Conservation (phyloP, 768 basidiomycete genomes). For the Postia placenta region DNA sequence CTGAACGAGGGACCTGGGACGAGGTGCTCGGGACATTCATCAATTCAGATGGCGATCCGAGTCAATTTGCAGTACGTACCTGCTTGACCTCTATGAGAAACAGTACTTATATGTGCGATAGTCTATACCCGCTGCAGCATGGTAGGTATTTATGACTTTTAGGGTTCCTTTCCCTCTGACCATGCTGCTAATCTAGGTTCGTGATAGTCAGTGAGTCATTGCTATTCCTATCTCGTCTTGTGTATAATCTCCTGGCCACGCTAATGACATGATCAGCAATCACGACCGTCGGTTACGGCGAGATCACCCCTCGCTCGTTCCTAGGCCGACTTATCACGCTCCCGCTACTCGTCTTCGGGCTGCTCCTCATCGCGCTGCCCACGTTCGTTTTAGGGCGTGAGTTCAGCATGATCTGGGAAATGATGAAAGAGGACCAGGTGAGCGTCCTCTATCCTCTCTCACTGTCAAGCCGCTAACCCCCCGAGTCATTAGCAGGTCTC, state of each 20-base stretch:
- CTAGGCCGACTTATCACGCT: conserved; percentile 83
- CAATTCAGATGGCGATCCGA: conserved; percentile 78
- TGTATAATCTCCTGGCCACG: background rate
- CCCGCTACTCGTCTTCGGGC: conserved; percentile 81
- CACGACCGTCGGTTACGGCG: conserved; percentile 87
- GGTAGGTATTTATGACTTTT: conserved; percentile 39
- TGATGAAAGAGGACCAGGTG: conserved; percentile 53
- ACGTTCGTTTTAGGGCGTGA: conserved; percentile 90
- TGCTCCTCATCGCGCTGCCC: conserved; percentile 85
- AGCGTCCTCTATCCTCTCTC: background rate
- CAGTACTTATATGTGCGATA: conserved; percentile 16
- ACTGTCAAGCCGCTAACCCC: conserved; percentile 1
- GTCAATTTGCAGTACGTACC: conserved; percentile 61
- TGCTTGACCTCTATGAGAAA: background rate
- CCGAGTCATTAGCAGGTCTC: conserved; percentile 2
- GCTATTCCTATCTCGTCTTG: background rate
- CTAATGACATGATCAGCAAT: conserved; percentile 51
- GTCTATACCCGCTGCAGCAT: conserved; percentile 71
- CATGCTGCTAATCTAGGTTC: conserved; percentile 36
- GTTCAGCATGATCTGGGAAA: conserved; percentile 87
- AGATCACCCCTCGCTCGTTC: conserved; percentile 84
- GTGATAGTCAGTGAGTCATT: conserved; percentile 69
- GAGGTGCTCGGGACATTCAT: conserved; percentile 72
- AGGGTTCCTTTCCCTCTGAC: conserved; percentile 1
- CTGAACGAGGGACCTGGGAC: conserved; percentile 89